phyloP scores from a whole-genome alignment of 768 basidiomycete genomes.

The Kwoniella dejecticola region DNA sequence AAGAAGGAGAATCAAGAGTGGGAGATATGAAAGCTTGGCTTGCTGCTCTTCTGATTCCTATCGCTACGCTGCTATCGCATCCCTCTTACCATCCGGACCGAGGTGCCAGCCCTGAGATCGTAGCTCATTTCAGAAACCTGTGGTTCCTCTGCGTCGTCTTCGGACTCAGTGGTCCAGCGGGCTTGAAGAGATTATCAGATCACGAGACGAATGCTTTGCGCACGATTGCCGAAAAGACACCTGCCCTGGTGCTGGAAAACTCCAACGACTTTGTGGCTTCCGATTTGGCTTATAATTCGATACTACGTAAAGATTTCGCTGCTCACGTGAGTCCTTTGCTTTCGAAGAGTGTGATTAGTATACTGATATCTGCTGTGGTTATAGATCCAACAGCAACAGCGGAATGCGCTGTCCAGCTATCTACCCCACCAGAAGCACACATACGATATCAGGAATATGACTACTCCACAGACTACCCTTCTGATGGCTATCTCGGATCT shows the following conservation, averaged over 20 bases:
- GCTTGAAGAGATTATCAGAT: constrained; percentile 62
- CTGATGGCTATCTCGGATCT: constrained; percentile 82
- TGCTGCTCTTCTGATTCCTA: constrained; percentile 82
- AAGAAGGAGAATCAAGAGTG: constrained; percentile 48
- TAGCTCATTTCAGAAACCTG: constrained; percentile 81
- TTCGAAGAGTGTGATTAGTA: background rate
- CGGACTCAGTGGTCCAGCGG: constrained; percentile 64
- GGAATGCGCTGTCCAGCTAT: constrained; percentile 65
- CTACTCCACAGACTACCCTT: constrained; percentile 82
- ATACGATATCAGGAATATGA: constrained; percentile 71
- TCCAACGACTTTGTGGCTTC: constrained; percentile 79
- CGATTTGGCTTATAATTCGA: constrained; percentile 89
- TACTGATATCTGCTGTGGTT: background rate
- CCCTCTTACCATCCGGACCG: constrained; percentile 66
- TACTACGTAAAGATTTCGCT: constrained; percentile 75
- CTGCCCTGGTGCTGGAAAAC: constrained; percentile 77
- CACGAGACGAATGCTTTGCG: constrained; percentile 76
- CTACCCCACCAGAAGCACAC: constrained; percentile 63
- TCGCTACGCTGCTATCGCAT: constrained; percentile 81
- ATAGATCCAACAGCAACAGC: constrained; percentile 72
- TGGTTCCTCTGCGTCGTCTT: constrained; percentile 93
- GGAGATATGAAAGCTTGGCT: constrained; percentile 72
- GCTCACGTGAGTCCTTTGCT: constrained; percentile 41
- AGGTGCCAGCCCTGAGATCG: constrained; percentile 64
- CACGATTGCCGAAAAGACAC: constrained; percentile 82